phyloP scores from a whole-genome alignment of 805 yeast genomes.

The Ogataea corticis region DNA sequence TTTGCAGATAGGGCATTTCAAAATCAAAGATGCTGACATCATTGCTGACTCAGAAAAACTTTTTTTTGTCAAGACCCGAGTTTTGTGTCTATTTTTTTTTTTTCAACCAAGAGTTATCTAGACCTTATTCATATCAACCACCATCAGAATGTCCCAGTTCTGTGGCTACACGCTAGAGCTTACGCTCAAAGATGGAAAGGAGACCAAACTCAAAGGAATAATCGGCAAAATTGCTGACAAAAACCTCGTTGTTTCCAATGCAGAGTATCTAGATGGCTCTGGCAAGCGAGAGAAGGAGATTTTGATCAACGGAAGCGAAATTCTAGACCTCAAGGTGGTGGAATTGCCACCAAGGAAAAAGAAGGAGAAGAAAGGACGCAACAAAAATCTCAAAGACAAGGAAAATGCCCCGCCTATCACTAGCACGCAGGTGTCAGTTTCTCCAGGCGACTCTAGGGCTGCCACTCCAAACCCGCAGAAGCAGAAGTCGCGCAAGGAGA shows the following conservation, averaged over 20 bases:
- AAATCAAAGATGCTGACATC: too few relatives aligned
- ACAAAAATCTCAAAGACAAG: slow-evolving; percentile 12
- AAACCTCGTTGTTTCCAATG: slow-evolving; percentile 32
- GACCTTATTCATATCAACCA: background rate
- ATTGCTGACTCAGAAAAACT: too few relatives aligned
- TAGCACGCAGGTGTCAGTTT: background rate
- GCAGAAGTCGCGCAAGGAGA: slow-evolving; percentile 20
- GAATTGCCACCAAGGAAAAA: slow-evolving; percentile 46
- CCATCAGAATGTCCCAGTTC: slow-evolving; percentile 38
- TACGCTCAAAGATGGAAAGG: slow-evolving; percentile 40
- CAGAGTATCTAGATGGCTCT: slow-evolving; percentile 33
- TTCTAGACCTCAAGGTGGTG: slow-evolving; percentile 56
- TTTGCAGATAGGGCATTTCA: too few relatives aligned
- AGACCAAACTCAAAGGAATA: slow-evolving; percentile 26
- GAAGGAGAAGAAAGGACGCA: slow-evolving; percentile 24
- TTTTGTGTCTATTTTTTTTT: too few relatives aligned
- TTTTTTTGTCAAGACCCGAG: too few relatives aligned
- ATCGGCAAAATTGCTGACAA: slow-evolving; percentile 26
- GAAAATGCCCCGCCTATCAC: slow-evolving; percentile 6
- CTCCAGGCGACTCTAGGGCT: slow-evolving; percentile 9
- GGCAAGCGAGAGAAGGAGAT: slow-evolving; percentile 21
- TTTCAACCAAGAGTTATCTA: too few relatives aligned
- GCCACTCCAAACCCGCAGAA: slow-evolving; percentile 16
- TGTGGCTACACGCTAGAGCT: slow-evolving; percentile 48
- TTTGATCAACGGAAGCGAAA: slow-evolving; percentile 37